Base-by-base conservation (phyloP, 2,329 filamentous ascomycete genomes). In the Paecilomyces dactylethromorphus region DNA sequence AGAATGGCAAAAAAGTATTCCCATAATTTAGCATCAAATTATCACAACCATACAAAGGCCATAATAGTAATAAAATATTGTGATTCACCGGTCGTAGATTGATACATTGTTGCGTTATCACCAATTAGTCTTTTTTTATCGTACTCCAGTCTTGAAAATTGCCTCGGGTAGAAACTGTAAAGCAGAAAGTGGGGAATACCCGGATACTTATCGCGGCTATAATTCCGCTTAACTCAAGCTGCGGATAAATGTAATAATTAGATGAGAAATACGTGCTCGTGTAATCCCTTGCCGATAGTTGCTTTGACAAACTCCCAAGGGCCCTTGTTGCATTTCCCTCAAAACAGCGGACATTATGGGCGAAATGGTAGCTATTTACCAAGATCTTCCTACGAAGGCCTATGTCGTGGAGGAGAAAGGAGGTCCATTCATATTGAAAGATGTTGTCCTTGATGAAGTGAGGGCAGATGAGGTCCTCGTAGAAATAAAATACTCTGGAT, bases 401-500 rank as follows among this genome's bases (percentile, higher is more conserved):
- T 54, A 50, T 13, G 52, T 58, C 22, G 56, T 58, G 18, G 51
- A 54, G 18, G 49, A 54, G 49, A 24, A 33, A 22, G 21, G 31
- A 2, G 52, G 15, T 18, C 56, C 56, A 21, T 68, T 67, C 51
- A 50, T 62, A 12, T 60, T 70, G n/a, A 59, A 63, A 35, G 66
- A 70, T 60, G 60, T 74, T 50, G 24, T 66, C 53, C 53, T 71
- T 21, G 65, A 70, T 58, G 64, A 66, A 61, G 63, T 68, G 53
- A 58, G 62, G 31, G 55, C 60, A 8, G 62, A 71, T 55, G 72
- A 75, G 60, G 66, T 73, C 1, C 61, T 75, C 1, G 65, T 75
- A 13, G 67, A 73, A 55, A 74, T 75, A 62, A 72, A 69, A 58
- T 71, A 68, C 26, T 71, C 71, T 0, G 72, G 73, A 1, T 56